phyloP scores from a whole-genome alignment of 2,329 filamentous ascomycete species.

The Aspergillus flavus region DNA sequence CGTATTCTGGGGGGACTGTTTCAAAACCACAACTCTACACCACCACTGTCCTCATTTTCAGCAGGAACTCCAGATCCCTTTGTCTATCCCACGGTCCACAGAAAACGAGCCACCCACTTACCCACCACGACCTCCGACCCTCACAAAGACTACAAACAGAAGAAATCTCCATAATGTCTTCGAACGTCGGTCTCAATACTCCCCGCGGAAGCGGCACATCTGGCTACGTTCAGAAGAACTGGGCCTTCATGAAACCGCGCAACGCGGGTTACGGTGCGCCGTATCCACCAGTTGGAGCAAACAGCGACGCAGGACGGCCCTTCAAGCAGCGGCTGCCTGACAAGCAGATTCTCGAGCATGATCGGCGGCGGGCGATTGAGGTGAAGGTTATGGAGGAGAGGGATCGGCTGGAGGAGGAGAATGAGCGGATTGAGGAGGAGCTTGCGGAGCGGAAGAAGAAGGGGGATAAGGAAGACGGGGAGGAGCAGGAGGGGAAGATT shows the following conservation, averaged over 20 bases:
- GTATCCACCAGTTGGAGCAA: slow-evolving; percentile 58
- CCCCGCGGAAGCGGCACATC: slow-evolving; percentile 94
- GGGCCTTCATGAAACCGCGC: slow-evolving; percentile 82
- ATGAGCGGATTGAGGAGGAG: slow-evolving; percentile 67
- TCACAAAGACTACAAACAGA: background rate
- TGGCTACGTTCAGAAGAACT: slow-evolving; percentile 95
- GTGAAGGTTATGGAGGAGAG: slow-evolving; percentile 89
- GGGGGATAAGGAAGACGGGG: slow-evolving; percentile 44
- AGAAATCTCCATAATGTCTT: slow-evolving; percentile 67
- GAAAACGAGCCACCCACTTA: background rate
- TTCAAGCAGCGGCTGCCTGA: slow-evolving; percentile 85
- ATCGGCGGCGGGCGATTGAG: slow-evolving; percentile 86
- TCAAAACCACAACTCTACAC: background rate
- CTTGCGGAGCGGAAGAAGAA: slow-evolving; percentile 68
- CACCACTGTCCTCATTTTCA: background rate
- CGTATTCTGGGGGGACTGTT: background rate
- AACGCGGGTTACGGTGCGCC: slow-evolving; percentile 69
- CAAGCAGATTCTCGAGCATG: slow-evolving; percentile 90
- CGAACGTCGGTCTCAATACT: slow-evolving; percentile 94
- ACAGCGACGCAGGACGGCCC: slow-evolving; percentile 58
- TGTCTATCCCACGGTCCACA: background rate
- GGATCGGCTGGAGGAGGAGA: slow-evolving; percentile 87
- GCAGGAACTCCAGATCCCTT: background rate
- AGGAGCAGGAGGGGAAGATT: slow-evolving; percentile 38
- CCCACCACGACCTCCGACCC: background rate